Evolutionary conservation across 345 rosid species (phyloP).

Genomic region (Conringia planisiliqua): DNA sequence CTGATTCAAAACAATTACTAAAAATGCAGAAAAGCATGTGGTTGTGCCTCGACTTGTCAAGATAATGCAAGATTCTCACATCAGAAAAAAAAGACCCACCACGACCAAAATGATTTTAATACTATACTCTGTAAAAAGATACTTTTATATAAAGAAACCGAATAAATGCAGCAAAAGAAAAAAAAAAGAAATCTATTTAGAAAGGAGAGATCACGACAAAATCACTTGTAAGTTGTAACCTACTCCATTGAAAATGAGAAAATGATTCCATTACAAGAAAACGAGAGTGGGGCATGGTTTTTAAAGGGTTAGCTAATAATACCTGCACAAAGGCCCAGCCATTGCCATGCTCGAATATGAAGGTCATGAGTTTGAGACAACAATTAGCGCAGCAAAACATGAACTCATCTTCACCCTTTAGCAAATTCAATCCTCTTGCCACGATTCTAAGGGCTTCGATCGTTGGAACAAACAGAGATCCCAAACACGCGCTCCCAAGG

Average conservation of each 20-base stretch:
- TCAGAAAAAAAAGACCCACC: conserved; percentile 19
- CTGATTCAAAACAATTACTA: conserved; percentile 12
- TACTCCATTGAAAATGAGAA: conserved; percentile 3
- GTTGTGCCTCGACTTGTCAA: conserved; percentile 17
- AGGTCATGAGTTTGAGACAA: conserved; percentile 74
- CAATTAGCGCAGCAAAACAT: conserved; percentile 99
- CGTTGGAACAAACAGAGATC: conserved; percentile 84
- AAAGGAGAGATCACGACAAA: conserved; percentile 7
- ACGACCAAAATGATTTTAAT: conserved; percentile 13
- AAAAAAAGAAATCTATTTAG: not conserved
- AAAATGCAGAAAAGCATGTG: conserved; percentile 28
- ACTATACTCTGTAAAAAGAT: conserved; percentile 7
- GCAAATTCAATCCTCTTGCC: conserved; percentile 82
- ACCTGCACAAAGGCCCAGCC: conserved; percentile 99
- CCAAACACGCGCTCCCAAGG: conserved; percentile 96
- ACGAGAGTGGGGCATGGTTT: conserved; percentile 3
- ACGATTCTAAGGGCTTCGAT: conserved; percentile 86
- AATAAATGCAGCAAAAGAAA: conserved; percentile 5
- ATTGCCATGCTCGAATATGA: conserved; percentile 78
- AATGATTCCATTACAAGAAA: not conserved
- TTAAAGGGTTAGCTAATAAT: not conserved
- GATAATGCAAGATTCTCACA: conserved; percentile 27
- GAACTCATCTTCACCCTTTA: conserved; percentile 97
- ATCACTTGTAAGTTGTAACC: not conserved
- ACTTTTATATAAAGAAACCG: not conserved